Evolutionary conservation across 106 monocot species (phyloP), one percentile per base, ranked within the genome.

Genomic region (Apostasia shenzhenica): DNA sequence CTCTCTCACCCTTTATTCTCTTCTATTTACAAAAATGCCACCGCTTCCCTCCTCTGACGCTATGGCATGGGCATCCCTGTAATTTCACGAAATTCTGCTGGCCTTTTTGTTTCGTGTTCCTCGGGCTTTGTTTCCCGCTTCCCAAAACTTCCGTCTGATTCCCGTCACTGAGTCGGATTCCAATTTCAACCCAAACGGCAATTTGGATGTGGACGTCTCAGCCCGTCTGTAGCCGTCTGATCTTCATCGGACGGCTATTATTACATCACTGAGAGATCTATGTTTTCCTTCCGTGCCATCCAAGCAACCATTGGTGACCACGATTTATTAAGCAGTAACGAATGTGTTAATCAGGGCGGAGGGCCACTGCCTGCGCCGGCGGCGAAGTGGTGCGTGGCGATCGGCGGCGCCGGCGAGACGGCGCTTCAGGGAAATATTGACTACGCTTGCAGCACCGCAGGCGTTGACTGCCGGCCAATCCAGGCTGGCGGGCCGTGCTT

Each of bases 371-470:
- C 62, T 13, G 52, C 56, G 47, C 73, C 5, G 10, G 48, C 52
- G 37, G 45, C 39, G 60, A 55, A 67, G 11, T 90, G 90, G 90
- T 90, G 89, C 80, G 57, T 90, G 65, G 76, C 89, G 47, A 82
- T 78, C 48, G 45, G 64, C 6, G 68, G 78, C 47, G 63, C 74
- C 7, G 67, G 77, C 55, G 69, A 9, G 44, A 40, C 47, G 71
- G 53, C 70, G 37, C 59, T 90, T 59, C 86, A 90, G 79, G 75
- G 70, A 55, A 90, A 83, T 73, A 72, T 90, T 26, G 85, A 81
- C 68, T 90, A 76, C 55, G 89, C 47, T 13, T 90, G 89, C 67
- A 80, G 75, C 53, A 74, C 67, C 7, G 72, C 73, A 52, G 82
- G 66, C 5, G 55, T 86, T 7, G 75, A 90, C 60, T 90, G 89